phyloP scores from a whole-genome alignment of 768 basidiomycete species.

The Amanita molliuscula region DNA sequence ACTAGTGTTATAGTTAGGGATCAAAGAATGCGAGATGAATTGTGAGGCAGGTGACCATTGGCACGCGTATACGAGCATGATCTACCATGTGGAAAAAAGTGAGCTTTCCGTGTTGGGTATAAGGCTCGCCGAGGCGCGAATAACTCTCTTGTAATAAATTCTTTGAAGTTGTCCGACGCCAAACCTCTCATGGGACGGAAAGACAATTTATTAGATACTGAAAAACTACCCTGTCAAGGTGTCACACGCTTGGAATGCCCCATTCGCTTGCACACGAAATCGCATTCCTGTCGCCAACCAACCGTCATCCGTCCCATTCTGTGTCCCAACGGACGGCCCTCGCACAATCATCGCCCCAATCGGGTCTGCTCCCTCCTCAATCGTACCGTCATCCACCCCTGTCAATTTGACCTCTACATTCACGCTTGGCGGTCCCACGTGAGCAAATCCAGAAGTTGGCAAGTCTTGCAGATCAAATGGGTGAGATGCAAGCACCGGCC shows the following conservation, averaged over 20 bases:
- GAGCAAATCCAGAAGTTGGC: conserved; percentile 23
- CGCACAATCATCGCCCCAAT: conserved; percentile 49
- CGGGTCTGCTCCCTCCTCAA: conserved; percentile 63
- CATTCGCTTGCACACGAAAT: conserved; percentile 52
- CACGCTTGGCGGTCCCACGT: conserved; percentile 71
- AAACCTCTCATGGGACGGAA: conserved; percentile 14
- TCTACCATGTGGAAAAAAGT: too few species aligned
- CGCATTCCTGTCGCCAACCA: conserved; percentile 37
- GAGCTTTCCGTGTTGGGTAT: too few species aligned
- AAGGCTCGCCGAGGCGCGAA: too few species aligned
- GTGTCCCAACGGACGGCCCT: conserved; percentile 63
- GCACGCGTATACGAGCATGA: too few species aligned
- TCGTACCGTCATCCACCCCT: conserved; percentile 49
- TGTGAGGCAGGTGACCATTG: too few species aligned
- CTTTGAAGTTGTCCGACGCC: too few species aligned
- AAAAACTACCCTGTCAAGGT: neutral
- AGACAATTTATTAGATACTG: too few species aligned
- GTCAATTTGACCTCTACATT: conserved; percentile 80
- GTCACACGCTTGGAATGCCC: conserved; percentile 34
- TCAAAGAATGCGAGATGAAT: conserved; percentile 14
- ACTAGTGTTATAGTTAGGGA: conserved; percentile 19
- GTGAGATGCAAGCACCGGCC: conserved; percentile 75
- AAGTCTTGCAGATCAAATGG: conserved; percentile 80
- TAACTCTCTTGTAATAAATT: too few species aligned
- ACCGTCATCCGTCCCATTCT: conserved; percentile 30